Evolutionary conservation across 805 yeast genomes (phyloP), one percentile per base, ranked within the genome.

Genomic region (Zygotorulaspora chibaensis): DNA sequence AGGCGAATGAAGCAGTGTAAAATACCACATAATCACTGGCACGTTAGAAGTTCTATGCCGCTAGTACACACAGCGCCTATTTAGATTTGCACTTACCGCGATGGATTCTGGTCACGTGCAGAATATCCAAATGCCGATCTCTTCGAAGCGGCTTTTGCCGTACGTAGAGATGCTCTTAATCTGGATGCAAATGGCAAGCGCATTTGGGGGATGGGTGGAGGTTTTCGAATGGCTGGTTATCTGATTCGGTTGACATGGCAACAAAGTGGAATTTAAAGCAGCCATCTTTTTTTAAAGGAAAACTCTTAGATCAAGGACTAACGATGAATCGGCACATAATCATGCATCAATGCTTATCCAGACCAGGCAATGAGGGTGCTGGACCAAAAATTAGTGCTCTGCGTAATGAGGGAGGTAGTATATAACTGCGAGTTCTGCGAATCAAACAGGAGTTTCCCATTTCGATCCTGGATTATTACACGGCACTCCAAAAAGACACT

Each of bases 251-350:
- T 33, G 36, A 9, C 36, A 33, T 33, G 16, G 36, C 36, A 33
- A 33, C 36, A 33, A 33, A 33, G n/a, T n/a, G 36, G 5, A 13
- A 5, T 13, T 10, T 7, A 13, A 13, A 16, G 28, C 47, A 43
- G 47, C 47, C 47, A 43, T 43, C 33, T 39, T 34, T 37, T 31
- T 43, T 42, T 7, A 34, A 15, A 34, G 18, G 37, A 34, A 15
- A 4, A 4, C 13, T 15, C 16, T 15, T 29, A 29, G 16, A 29
- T 29, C 8, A 29, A 8, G 7, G 25, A 20, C 25, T 20, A 20
- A 20, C 7, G 25, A 20, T 20, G 25, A 20, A 20, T 20, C 25
- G 25, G 25, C 25, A 20, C 25, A 20, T 20, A 20, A 20, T 20
- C 25, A 20, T 20, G 25, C 25, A 20, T 20, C 7, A 7, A 7